Base-by-base conservation (phyloP, 140 eudicot species). In the Oenanthe javanica region DNA sequence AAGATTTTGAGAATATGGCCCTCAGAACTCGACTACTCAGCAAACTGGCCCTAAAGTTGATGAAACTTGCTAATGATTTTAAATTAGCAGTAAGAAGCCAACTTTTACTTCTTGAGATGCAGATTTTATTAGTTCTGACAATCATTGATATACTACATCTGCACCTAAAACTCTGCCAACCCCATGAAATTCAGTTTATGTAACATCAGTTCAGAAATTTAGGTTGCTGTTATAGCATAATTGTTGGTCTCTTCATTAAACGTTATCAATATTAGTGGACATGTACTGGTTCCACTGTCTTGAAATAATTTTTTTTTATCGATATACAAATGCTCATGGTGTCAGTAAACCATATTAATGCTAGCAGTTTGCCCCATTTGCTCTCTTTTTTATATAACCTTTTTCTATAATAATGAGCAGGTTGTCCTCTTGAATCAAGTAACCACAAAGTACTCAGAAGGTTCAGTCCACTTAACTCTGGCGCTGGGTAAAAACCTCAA, bases 1-100 rank as follows among this genome's bases (percentile, higher is more conserved):
- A 92, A 84, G 97, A 95, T 89, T 95, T 95, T 86, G 99, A 92
- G 82, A 96, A 94, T 83, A 87, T 90, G 97, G 92, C 99, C 75
- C 92, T 89, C 64, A 83, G 97, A 86, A 92, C 99, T 57, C 85
- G 99, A 63, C 47, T 95, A 47, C 97, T 95, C 38, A 82, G 96
- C 86, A 91, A 91, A 83, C 86, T 92, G 86, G 96, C 97, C 76
- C 86, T 89, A 80, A 91, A 89, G 80, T 82, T 95, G 86, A 92
- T 95, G 97, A 91, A 89, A 82, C 90, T 95, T 72, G 96, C 97
- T 43, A 90, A 82, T 82, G 88, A 79, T 57, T 90, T 83, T 79
- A 87, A 86, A 51, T 82, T 95, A 80, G 99, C 97, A 61, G 99
- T 92, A 91, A 88, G 95, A 82, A 69, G 48, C 52, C 49, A 46